Base-by-base conservation (phyloP, 208 protist genomes). In the Leishmania mexicana region DNA sequence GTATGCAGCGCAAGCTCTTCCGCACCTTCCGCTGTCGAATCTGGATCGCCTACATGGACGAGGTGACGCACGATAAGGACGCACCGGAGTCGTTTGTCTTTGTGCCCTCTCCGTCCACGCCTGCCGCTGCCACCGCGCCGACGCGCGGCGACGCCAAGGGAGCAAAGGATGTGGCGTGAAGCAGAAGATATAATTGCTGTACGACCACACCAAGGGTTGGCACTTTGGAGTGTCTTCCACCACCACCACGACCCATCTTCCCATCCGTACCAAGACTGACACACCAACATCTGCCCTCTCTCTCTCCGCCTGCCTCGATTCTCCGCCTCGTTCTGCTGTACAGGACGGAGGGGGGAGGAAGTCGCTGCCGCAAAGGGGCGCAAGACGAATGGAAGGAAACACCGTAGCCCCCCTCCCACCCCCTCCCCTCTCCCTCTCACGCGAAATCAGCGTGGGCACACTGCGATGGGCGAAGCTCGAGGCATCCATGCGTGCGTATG, bases 1-100 rank as follows among this genome's bases (percentile, higher is more conserved):
- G 88, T 51, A 90, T 96, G 90, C 90, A 94, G 82, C 87, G 92
- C 54, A 89, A 89, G 81, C 87, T 96, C 19, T 90, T 88, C 85
- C 89, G 90, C 49, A 75, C 84, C 47, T 91, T 93, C 40, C 88
- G 89, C 71, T 94, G 90, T 80, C 90, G 90, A 75, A 96, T 96
- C 68, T 96, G 92, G 90, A 85, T 94, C 19, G 87, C 88, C 54
- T 94, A 95, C 89, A 87, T 93, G 81, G 90, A 95, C 75, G 92
- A 95, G 75, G 78, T 94, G 45, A 75, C 81, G 51, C 78, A 83
- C 47, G 89, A 93, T 82, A 82, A 83, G 40, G 86, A 90, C 73
- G 76, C 83, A 21, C 82, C 86, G 54, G 78, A 82, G 57, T 86
- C 78, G 28, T 86, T 86, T 77, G 78, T 86, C 15, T 86, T 86